phyloP scores from a whole-genome alignment of 805 yeast genomes.

The Saturnispora bothae region DNA sequence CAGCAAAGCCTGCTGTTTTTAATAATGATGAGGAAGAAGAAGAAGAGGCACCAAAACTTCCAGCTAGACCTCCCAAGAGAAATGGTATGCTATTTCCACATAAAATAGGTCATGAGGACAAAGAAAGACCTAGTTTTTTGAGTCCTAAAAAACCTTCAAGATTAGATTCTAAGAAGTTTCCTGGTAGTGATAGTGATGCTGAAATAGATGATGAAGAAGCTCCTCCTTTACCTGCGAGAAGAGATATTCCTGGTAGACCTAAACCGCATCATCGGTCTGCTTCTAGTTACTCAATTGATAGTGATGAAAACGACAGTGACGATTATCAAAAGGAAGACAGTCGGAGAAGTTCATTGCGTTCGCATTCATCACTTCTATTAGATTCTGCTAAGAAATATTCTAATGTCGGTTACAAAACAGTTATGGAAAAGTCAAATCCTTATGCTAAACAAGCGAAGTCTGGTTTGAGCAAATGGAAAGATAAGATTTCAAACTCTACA shows the following conservation, averaged over 20 bases:
- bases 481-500: constrained; percentile 7
- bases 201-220: constrained; percentile 1
- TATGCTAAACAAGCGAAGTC: constrained; percentile 10
- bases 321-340: constrained; percentile 2
- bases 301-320: constrained; percentile 1
- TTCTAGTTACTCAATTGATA: background rate
- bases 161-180: constrained; percentile 1
- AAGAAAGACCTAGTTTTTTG: constrained; percentile 7
- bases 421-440: constrained; percentile 11
- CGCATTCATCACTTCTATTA: constrained; percentile 8
- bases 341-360: background rate
- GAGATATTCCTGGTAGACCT: background rate
- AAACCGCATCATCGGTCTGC: background rate
- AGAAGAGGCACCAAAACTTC: too few relatives aligned
- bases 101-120: too few relatives aligned
- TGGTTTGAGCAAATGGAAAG: constrained; percentile 10
- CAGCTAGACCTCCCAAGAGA: too few relatives aligned
- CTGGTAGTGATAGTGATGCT: background rate
- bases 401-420: constrained; percentile 9
- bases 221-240: constrained; percentile 7
- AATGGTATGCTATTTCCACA: too few relatives aligned
- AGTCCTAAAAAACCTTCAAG: constrained; percentile 7
- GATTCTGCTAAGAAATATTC: constrained; percentile 9
- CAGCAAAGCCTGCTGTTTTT: too few relatives aligned
- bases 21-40: too few relatives aligned